phyloP scores from a whole-genome alignment of 2,329 filamentous ascomycete genomes.

The Sporothrix pseudoabietina region DNA sequence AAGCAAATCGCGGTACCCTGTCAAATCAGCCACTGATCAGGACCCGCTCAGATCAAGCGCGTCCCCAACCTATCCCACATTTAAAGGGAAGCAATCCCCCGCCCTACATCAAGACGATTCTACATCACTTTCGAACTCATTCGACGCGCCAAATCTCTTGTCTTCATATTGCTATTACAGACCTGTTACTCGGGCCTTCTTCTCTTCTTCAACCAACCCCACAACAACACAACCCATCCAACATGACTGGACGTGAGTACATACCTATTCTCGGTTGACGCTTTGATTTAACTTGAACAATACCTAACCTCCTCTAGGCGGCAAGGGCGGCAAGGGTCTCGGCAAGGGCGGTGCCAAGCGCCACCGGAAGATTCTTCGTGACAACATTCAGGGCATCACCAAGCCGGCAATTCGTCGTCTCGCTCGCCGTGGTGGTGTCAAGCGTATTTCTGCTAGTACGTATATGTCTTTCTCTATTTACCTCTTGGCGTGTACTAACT shows the following conservation, averaged over 20 bases:
- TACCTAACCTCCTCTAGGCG: conserved; percentile 57
- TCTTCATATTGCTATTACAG: conserved; percentile 5
- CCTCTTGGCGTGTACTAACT: background rate
- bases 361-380: conserved; percentile 97
- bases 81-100: conserved; percentile 34
- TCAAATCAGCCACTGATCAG: conserved; percentile 36
- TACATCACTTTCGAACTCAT: conserved; percentile 1
- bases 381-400: conserved; percentile 99
- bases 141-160: background rate
- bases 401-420: conserved; percentile 99
- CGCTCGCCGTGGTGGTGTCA: conserved; percentile 98
- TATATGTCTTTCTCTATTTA: conserved; percentile 33
- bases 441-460: conserved; percentile 97
- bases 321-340: conserved; percentile 96
- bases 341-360: conserved; percentile 98
- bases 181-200: conserved; percentile 28
- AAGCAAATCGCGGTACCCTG: background rate
- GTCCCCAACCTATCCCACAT: conserved; percentile 32
- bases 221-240: conserved; percentile 33
- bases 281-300: conserved; percentile 35
- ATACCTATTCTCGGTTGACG: conserved; percentile 33
- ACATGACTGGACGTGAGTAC: conserved; percentile 39
- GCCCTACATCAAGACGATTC: conserved; percentile 29
- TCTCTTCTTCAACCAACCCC: background rate
- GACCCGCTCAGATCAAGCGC: conserved; percentile 31